Percentiles rank a stretch among this genome's conserved stretches.
Conservation (phyloP, 2,329 filamentous ascomycete species). For the Ambrosiella beaveri region DNA sequence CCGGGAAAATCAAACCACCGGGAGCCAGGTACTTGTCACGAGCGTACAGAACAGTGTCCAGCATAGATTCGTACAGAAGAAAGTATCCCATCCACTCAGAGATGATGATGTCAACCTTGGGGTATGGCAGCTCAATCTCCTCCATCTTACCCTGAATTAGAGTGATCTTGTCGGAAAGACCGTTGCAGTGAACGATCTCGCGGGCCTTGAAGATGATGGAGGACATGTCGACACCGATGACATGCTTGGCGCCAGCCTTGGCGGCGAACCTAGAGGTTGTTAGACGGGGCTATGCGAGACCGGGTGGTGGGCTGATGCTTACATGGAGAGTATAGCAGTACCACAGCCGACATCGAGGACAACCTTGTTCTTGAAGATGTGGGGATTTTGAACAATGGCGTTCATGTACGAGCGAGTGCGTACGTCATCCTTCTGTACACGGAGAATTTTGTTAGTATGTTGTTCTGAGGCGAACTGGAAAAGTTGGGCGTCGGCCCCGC, state of each 20-base stretch:
- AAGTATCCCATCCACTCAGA: slow-evolving; percentile 99
- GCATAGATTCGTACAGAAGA: slow-evolving; percentile 94
- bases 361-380: slow-evolving; percentile 67
- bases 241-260: slow-evolving; percentile 90
- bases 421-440: slow-evolving; percentile 81
- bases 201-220: slow-evolving; percentile 98
- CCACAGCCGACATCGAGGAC: slow-evolving; percentile 96
- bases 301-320: slow-evolving; percentile 21
- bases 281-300: slow-evolving; percentile 12
- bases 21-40: slow-evolving; percentile 78
- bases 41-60: slow-evolving; percentile 94
- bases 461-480: not conserved
- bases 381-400: slow-evolving; percentile 90
- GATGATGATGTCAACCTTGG: slow-evolving; percentile 97
- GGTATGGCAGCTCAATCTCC: slow-evolving; percentile 81
- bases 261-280: slow-evolving; percentile 64
- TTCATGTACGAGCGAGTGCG: slow-evolving; percentile 94
- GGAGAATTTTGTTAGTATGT: slow-evolving; percentile 15
- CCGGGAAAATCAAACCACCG: slow-evolving; percentile 89
- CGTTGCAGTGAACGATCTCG: slow-evolving; percentile 85
- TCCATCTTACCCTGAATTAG: slow-evolving; percentile 99
- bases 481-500: not conserved
- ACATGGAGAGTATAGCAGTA: slow-evolving; percentile 98
- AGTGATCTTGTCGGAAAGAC: slow-evolving; percentile 89
- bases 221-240: slow-evolving; percentile 98